Evolutionary conservation across 139 green algal genomes (phyloP).

Genomic region (Chlamydomonas sp.): DNA sequence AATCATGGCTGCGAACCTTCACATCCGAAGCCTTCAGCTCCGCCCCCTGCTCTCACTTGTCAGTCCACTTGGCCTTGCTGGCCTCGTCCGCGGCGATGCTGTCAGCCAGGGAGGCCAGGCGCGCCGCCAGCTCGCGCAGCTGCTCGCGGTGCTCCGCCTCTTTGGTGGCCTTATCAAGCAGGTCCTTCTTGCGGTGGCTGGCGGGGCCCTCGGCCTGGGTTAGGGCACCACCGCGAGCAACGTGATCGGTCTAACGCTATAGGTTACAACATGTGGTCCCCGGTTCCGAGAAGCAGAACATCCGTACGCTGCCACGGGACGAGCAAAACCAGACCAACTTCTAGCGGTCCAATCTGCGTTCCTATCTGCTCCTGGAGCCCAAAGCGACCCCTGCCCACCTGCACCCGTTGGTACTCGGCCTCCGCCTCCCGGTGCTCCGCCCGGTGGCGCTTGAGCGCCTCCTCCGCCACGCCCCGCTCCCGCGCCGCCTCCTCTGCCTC

Average conservation of each 20-base stretch:
- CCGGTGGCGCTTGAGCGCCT: conserved; percentile 56
- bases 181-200: conserved; percentile 76
- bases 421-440: conserved; percentile 61
- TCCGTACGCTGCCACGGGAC: too few species aligned
- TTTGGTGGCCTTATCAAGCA: conserved; percentile 84
- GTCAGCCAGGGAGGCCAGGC: conserved; percentile 25
- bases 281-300: too few species aligned
- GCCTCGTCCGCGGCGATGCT: conserved; percentile 43
- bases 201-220: conserved; percentile 68
- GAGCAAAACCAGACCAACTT: too few species aligned
- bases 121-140: conserved; percentile 63
- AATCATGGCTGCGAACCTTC: too few species aligned
- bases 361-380: neutral
- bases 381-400: conserved; percentile 9
- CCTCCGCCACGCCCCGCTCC: conserved; percentile 53
- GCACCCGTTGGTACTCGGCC: conserved; percentile 60
- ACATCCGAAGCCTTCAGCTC: too few species aligned
- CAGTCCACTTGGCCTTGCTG: conserved; percentile 31
- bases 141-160: conserved; percentile 85
- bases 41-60: conserved; percentile 29
- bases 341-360: too few species aligned
- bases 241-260: too few species aligned
- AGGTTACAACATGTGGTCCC: too few species aligned
- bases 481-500: conserved; percentile 60
- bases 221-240: neutral